A percentile compares a stretch with the other conserved stretches of the same genome.
phyloP scores from a whole-genome alignment of 192 early-diverging fungal genomes.

The Helicostylum pulchrum region DNA sequence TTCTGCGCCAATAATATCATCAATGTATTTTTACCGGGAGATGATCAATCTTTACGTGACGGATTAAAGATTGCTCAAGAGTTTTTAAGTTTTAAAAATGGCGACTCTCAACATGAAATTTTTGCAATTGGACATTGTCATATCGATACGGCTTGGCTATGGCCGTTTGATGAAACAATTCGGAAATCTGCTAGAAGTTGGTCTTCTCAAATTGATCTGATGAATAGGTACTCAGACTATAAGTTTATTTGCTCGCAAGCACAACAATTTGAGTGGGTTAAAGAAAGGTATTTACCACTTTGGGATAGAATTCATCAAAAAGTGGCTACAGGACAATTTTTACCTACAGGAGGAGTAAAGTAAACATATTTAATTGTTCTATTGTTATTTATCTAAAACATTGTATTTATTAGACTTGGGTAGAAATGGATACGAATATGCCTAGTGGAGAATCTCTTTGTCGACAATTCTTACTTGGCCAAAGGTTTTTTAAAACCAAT shows the following conservation, averaged over 20 bases:
- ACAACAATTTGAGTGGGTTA: conserved; percentile 95
- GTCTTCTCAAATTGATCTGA: conserved; percentile 73
- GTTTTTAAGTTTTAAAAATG: conserved; percentile 67
- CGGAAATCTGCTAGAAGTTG: conserved; percentile 88
- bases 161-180: conserved; percentile 98
- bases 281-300: conserved; percentile 76
- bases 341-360: conserved; percentile 80
- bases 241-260: conserved; percentile 94
- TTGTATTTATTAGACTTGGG: conserved; percentile 65
- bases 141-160: conserved; percentile 44
- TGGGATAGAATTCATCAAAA: conserved; percentile 74
- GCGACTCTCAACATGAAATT: conserved; percentile 67
- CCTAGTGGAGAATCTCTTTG: conserved; percentile 93
- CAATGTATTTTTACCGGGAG: conserved; percentile 61
- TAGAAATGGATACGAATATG: conserved; percentile 98
- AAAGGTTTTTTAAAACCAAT: conserved; percentile 80
- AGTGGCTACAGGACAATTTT: conserved; percentile 72
- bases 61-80: conserved; percentile 46
- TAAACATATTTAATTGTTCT: neutral
- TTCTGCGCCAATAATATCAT: conserved; percentile 76
- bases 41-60: conserved; percentile 44
- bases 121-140: conserved; percentile 94
- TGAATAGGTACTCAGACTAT: conserved; percentile 88
- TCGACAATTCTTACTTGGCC: conserved; percentile 74
- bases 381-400: neutral